phyloP scores from a whole-genome alignment of 345 rosid genomes.

The Euphorbia pulcherrima region DNA sequence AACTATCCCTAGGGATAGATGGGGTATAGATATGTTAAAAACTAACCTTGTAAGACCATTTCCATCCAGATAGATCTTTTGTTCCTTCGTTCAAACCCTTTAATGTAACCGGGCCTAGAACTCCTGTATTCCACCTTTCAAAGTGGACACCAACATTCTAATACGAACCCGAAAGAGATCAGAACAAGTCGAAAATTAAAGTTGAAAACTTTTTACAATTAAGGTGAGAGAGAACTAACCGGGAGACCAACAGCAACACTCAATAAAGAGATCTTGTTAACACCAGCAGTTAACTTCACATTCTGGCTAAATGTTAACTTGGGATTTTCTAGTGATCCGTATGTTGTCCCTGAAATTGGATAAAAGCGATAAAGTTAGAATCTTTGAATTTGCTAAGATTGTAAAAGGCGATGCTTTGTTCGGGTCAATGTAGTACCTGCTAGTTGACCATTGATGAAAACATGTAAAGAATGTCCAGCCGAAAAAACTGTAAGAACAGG shows the following conservation, averaged over 20 bases:
- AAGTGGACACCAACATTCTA: constrained; percentile 35
- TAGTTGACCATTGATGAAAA: constrained; percentile 31
- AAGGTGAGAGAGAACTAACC: constrained; percentile 20
- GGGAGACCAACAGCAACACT: constrained; percentile 41
- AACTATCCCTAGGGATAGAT: no score
- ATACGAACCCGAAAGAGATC: neutral
- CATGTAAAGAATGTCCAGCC: constrained; percentile 33
- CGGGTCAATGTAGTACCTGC: constrained; percentile 13
- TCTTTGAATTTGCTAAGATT: neutral
- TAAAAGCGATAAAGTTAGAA: neutral
- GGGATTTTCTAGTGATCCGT: constrained; percentile 23
- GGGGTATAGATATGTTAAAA: constrained; percentile 2
- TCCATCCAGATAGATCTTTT: constrained; percentile 20
- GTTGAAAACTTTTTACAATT: neutral
- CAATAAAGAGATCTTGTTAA: constrained; percentile 34
- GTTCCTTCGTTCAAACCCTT: constrained; percentile 31
- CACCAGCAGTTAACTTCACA: constrained; percentile 28
- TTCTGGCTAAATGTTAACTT: constrained; percentile 30
- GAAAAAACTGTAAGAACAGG: constrained; percentile 43
- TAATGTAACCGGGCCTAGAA: constrained; percentile 30
- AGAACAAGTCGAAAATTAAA: neutral
- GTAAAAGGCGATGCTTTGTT: no score
- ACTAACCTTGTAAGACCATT: constrained; percentile 35
- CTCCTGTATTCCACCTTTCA: constrained; percentile 30
- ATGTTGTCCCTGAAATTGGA: constrained; percentile 20